These are phyloP conservation scores for Geotrichum candidum DNA, from an alignment of 1,139 yeast species.

Conservation along the genomic window DNA sequence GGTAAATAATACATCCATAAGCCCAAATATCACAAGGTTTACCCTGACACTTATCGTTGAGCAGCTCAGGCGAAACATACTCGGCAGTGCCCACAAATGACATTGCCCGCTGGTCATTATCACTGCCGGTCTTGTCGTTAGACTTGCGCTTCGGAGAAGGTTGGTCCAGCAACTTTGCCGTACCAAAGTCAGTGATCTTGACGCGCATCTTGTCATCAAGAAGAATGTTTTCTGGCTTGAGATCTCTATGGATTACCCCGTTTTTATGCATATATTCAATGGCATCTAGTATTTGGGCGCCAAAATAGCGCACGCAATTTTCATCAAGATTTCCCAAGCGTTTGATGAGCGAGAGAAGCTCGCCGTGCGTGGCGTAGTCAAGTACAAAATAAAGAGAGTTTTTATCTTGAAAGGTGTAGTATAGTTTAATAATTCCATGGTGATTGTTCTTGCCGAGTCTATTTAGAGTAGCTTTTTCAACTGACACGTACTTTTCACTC, in stretches of 20 bases:
- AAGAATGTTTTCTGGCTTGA: constrained; percentile 84
- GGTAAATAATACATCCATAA: constrained; percentile 88
- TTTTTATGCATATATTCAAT: constrained; percentile 70
- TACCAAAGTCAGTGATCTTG: constrained; percentile 96
- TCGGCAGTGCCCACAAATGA: constrained; percentile 88
- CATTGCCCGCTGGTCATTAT: constrained; percentile 55
- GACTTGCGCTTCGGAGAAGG: constrained; percentile 21
- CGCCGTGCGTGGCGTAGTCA: constrained; percentile 91
- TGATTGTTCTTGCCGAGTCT: constrained; percentile 58
- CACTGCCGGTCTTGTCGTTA: constrained; percentile 32
- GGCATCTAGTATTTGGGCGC: constrained; percentile 80
- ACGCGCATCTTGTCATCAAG: constrained; percentile 74
- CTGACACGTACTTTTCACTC: constrained; percentile 91
- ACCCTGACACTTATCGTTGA: constrained; percentile 78
- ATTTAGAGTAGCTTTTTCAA: constrained; percentile 88
- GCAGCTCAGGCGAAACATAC: constrained; percentile 85
- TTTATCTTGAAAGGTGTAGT: constrained; percentile 91
- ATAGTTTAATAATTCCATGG: constrained; percentile 81
- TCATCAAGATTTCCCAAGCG: constrained; percentile 71
- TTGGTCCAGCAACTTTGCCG: constrained; percentile 72
- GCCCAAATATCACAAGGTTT: constrained; percentile 95
- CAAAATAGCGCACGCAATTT: constrained; percentile 62
- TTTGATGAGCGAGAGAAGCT: constrained; percentile 72
- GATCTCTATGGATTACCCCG: constrained; percentile 89
- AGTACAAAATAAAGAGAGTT: constrained; percentile 82